Evolutionary conservation across 495 filamentous ascomycete species (phyloP), one percentile per base, ranked within the genome.

Genomic region (Aspergillus cavernicola): DNA sequence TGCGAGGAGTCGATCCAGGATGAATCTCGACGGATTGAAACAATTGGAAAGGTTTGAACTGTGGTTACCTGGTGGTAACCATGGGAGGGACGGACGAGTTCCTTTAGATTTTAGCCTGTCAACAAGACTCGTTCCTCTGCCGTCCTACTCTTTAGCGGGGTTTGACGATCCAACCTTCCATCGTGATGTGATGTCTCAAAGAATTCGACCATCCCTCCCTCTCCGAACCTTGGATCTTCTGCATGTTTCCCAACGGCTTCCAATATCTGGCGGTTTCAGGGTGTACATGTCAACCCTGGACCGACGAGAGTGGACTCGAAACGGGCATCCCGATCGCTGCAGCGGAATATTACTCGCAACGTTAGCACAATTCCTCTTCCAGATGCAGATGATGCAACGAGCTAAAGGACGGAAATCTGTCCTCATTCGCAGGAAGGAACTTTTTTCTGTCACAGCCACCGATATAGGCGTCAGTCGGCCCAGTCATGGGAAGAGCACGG

Each of bases 11-110:
- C 19, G 32, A n/a, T n/a, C n/a, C n/a, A n/a, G n/a, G n/a, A n/a
- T n/a, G n/a, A n/a, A n/a, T n/a, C n/a, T n/a, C n/a, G n/a, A n/a
- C n/a, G n/a, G n/a, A n/a, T n/a, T n/a, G n/a, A n/a, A n/a, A n/a
- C n/a, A n/a, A n/a, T n/a, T n/a, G n/a, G n/a, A n/a, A n/a, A n/a
- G n/a, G n/a, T n/a, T n/a, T n/a, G n/a, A n/a, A n/a, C n/a, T 36
- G 31, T 39, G 36, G 23, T 39, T 37, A 37, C 38, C 50, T 58
- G 59, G 59, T 52, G n/a, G n/a, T n/a, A 24, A 61, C 45, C 49
- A 31, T 38, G 23, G 43, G 40, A 53, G 15, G 11, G 29, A 32
- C 9, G 10, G 29, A 2, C n/a, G 29, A 36, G 43, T 53, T 55
- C 50, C 38, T 53, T 45, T 36, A 42, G 35, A 39, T 48, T 50